Conservation (phyloP, 108 stramenopile genomes). For the Cyclostephanos invisitatus region DNA sequence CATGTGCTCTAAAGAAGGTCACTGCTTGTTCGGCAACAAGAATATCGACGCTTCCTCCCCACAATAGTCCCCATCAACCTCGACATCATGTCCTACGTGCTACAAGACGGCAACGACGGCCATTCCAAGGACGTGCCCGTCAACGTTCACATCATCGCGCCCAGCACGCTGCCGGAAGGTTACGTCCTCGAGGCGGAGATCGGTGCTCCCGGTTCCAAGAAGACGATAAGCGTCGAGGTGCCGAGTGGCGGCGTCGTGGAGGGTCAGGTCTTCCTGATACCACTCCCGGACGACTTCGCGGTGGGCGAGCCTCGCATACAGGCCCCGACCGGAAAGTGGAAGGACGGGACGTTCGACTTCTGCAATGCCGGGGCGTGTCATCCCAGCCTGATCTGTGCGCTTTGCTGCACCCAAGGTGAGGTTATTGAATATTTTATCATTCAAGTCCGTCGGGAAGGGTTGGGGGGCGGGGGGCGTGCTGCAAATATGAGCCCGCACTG, state of each 20-base stretch:
- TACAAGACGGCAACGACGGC: conserved; percentile 32
- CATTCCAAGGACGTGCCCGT: conserved; percentile 25
- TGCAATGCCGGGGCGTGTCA: conserved; percentile 65
- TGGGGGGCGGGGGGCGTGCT: neutral
- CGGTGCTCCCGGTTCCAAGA: conserved; percentile 39
- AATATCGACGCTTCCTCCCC: no score
- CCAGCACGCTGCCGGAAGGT: conserved; percentile 79
- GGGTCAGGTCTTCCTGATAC: conserved; percentile 73
- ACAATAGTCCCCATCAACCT: neutral
- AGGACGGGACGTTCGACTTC: conserved; percentile 76
- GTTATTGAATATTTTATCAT: neutral
- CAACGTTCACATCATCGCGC: conserved; percentile 63
- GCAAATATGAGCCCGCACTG: neutral
- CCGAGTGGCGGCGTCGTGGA: conserved; percentile 78
- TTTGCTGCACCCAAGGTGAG: conserved; percentile 68
- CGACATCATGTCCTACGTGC: neutral
- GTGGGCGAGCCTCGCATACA: conserved; percentile 45
- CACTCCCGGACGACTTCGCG: conserved; percentile 55
- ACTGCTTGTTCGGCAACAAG: no score
- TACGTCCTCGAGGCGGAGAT: conserved; percentile 83
- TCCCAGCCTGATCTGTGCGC: conserved; percentile 68
- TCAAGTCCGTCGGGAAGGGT: neutral
- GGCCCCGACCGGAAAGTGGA: conserved; percentile 80
- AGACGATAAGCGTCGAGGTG: conserved; percentile 48
- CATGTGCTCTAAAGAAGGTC: no score